Conservation (phyloP, 805 yeast species). For the Ogataea nakhonphanomensis region DNA sequence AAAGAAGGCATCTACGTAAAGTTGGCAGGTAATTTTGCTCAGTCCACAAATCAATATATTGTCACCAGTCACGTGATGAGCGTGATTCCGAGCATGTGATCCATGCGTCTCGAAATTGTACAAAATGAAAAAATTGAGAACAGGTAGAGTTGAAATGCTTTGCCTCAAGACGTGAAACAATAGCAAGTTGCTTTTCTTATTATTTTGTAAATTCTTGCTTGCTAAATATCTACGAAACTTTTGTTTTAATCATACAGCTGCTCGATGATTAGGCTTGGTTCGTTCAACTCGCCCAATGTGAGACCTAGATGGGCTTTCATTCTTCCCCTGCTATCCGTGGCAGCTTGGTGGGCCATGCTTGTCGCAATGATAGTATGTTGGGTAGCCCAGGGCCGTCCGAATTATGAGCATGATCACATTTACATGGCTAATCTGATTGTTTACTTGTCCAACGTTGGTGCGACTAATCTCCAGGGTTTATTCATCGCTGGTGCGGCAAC, state of each 20-base stretch:
- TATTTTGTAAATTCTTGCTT: background rate
- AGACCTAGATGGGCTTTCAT: slow-evolving; percentile 29
- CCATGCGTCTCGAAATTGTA: no score
- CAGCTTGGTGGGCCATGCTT: slow-evolving; percentile 91
- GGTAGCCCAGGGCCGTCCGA: slow-evolving; percentile 78
- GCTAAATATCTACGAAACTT: background rate
- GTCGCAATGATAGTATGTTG: slow-evolving; percentile 74
- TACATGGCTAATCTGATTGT: slow-evolving; percentile 41
- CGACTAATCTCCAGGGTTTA: slow-evolving; percentile 79
- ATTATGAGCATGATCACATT: slow-evolving; percentile 51
- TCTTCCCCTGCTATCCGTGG: slow-evolving; percentile 61
- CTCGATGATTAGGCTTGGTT: slow-evolving; percentile 3
- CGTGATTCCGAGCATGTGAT: background rate
- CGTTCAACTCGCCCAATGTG: slow-evolving; percentile 24
- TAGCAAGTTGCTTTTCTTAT: background rate
- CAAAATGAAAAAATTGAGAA: no score
- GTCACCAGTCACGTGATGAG: background rate
- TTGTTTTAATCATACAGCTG: background rate
- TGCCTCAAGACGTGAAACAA: background rate
- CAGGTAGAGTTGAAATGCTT: background rate
- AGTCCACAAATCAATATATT: background rate
- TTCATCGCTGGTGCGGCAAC: slow-evolving; percentile 75
- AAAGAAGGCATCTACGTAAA: slow-evolving; percentile 3
- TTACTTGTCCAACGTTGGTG: slow-evolving; percentile 84
- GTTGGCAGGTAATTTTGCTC: background rate